Evolutionary conservation across 345 rosid genomes (phyloP), one percentile per base, ranked within the genome.

Genomic region (Adansonia digitata): DNA sequence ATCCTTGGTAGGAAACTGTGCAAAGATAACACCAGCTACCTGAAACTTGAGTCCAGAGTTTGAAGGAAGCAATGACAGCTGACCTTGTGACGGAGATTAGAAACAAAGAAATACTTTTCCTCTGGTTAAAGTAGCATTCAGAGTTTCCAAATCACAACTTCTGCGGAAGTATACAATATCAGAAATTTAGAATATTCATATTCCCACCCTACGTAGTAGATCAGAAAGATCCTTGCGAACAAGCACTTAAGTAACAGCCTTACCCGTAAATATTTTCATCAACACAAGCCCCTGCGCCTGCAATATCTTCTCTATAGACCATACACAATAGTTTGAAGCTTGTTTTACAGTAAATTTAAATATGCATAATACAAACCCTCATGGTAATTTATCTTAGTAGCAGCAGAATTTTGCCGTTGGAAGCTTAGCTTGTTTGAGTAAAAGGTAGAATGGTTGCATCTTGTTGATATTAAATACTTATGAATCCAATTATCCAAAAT

Each of bases 81-180:
- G 82, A 80, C 45, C 89, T 85, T 81, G 88, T 29, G 82, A 78
- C 59, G 71, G 74, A 17, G 91, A 81, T 74, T 86, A 86, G 74
- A 88, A 84, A 77, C 89, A 86, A 17, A 88, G 73, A 52, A 86
- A 65, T 69, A 86, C 81, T 71, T 86, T 88, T 61, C 91, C 91
- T 69, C 68, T 82, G 24, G 85, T 84, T 80, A 81, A 74, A 69
- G 85, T 80, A 5, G 83, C 75, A 74, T 87, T 81, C 53, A 85
- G 74, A 15, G 79, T 81, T 73, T 77, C 85, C 31, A 63, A 37
- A 53, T 81, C 87, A 59, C 87, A 87, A 49, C 81, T 73, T 69
- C 91, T 85, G 84, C 64, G 46, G 39, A 56, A 45, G 51, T 3
- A 73, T 15, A 56, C 5, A 17, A 13, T 18, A 45, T 72, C 42